These are phyloP conservation scores for Eucalyptus globulus DNA, from an alignment of 345 rosid genomes.

Conservation along the genomic window DNA sequence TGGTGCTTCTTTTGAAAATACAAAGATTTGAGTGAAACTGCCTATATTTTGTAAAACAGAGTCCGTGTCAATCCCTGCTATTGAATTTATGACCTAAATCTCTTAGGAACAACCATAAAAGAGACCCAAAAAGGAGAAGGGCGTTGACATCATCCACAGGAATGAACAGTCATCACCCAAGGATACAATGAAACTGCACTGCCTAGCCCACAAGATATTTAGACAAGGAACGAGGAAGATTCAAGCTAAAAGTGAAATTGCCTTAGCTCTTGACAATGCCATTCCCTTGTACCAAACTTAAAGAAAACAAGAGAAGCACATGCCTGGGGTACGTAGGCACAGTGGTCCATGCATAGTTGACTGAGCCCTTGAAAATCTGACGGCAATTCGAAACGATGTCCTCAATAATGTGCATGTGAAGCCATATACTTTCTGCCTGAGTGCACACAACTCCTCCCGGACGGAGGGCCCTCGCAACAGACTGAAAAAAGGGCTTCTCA, in stretches of 20 bases:
- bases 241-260: not conserved
- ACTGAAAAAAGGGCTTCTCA: conserved; percentile 85
- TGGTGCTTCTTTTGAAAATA: not conserved
- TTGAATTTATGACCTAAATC: not conserved
- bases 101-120: not conserved
- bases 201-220: not conserved
- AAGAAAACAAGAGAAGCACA: not conserved
- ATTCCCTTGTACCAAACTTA: not conserved
- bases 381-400: conserved; percentile 83
- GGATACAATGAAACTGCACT: not conserved
- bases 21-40: not conserved
- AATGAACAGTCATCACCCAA: not conserved
- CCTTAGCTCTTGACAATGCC: not conserved
- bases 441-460: conserved; percentile 97
- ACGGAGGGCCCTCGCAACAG: conserved; percentile 84
- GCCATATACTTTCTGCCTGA: conserved; percentile 98
- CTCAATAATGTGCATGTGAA: conserved; percentile 96
- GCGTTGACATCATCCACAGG: not conserved
- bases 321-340: conserved; percentile 98
- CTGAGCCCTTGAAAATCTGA: conserved; percentile 86
- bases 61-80: not conserved
- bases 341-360: conserved; percentile 94
- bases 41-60: not conserved
- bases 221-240: not conserved
- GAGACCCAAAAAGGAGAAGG: not conserved